Evolutionary conservation across 116 monocot species (phyloP).

Genomic region (Papilionanthe hybrid): DNA sequence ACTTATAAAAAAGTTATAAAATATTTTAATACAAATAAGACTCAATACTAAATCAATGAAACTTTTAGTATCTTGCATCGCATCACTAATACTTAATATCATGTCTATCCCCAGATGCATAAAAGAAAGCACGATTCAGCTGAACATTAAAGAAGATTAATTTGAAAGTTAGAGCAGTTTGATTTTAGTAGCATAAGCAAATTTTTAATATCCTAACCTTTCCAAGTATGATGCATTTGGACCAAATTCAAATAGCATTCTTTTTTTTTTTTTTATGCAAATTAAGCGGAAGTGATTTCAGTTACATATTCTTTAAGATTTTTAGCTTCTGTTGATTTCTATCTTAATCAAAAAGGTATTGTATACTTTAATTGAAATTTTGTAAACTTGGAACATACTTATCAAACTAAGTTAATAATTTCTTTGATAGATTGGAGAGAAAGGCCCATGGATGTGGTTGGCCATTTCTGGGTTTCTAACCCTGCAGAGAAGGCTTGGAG

Average conservation of each 20-base stretch:
- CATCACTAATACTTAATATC: too few relatives aligned
- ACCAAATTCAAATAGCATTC: too few relatives aligned
- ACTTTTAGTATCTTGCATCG: too few relatives aligned
- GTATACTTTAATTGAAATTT: neutral
- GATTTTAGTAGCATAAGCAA: neutral
- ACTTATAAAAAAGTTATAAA: too few relatives aligned
- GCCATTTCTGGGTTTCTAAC: constrained; percentile 10
- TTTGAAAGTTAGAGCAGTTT: neutral
- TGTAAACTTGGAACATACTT: neutral
- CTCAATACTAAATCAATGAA: too few relatives aligned
- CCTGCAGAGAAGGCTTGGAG: constrained; percentile 21
- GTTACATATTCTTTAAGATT: neutral
- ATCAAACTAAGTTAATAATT: neutral
- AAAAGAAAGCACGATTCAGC: neutral
- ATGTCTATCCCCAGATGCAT: neutral
- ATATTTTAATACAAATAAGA: too few relatives aligned
- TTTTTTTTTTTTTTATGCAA: neutral
- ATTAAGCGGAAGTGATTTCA: neutral
- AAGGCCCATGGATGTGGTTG: constrained; percentile 1
- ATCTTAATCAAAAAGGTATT: neutral
- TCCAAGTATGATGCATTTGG: too few relatives aligned
- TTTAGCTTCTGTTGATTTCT: neutral
- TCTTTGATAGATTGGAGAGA: neutral
- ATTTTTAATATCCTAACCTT: too few relatives aligned
- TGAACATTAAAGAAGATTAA: neutral